Percentiles rank a stretch among this genome's conserved stretches.
These are phyloP conservation scores for Porogramme epimiltina DNA, from an alignment of 1,284 basidiomycete genomes.

Conservation along the genomic window DNA sequence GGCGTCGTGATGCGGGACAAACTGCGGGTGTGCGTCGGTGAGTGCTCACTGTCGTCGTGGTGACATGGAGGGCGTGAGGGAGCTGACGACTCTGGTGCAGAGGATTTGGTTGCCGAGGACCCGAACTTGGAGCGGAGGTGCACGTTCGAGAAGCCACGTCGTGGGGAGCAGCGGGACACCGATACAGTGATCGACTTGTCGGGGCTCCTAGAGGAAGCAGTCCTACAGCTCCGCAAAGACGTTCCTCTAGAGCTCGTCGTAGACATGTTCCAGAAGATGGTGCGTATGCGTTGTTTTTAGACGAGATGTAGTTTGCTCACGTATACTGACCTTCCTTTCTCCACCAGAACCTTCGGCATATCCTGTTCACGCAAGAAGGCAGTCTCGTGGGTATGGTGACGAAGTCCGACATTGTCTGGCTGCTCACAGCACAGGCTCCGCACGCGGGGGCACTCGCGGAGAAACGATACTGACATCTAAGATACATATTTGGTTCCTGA, in stretches of 20 bases:
- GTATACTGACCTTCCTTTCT: not conserved
- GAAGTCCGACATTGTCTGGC: constrained; percentile 64
- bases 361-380: constrained; percentile 65
- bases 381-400: constrained; percentile 65
- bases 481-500: too few species aligned
- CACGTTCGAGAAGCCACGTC: constrained; percentile 35
- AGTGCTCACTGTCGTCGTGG: constrained; percentile 16
- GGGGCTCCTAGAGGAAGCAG: constrained; percentile 53
- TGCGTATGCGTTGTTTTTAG: constrained; percentile 31
- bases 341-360: constrained; percentile 62
- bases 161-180: constrained; percentile 19
- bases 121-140: constrained; percentile 36
- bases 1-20: constrained; percentile 64
- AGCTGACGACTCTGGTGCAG: constrained; percentile 21
- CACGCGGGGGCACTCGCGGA: constrained; percentile 49
- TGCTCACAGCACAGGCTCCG: constrained; percentile 60
- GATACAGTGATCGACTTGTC: constrained; percentile 46
- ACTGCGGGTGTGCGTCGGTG: constrained; percentile 52
- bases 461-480: constrained; percentile 3
- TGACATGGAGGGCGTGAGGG: too few species aligned
- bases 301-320: too few species aligned
- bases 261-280: constrained; percentile 73
- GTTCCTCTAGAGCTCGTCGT: constrained; percentile 72
- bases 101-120: constrained; percentile 34
- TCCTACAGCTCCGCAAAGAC: constrained; percentile 65